Evolutionary conservation across 225 moss, liverwort and hornwort genomes (phyloP).

Genomic region (Polytrichum commune): DNA sequence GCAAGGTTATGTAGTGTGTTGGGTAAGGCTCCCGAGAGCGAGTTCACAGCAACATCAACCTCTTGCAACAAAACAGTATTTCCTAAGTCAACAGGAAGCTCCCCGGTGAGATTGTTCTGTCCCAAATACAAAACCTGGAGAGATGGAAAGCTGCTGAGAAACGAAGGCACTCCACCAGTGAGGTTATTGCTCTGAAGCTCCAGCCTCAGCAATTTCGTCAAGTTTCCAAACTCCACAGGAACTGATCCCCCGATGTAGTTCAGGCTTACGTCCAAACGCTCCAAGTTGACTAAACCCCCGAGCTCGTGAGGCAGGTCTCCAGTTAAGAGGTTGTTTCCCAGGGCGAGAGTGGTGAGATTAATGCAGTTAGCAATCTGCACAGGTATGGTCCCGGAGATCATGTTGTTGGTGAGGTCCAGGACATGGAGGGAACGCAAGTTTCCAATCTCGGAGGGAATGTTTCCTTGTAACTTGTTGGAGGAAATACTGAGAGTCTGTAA

Average conservation of each 20-base stretch:
- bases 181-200: constrained; percentile 66
- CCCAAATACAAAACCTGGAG: constrained; percentile 48
- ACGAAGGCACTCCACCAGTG: constrained; percentile 49
- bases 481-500: constrained; percentile 57
- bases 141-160: constrained; percentile 35
- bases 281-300: constrained; percentile 41
- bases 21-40: constrained; percentile 54
- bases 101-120: constrained; percentile 55
- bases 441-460: constrained; percentile 63
- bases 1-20: constrained; percentile 38
- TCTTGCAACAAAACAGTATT: constrained; percentile 39
- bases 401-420: constrained; percentile 63
- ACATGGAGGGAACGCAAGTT: constrained; percentile 33
- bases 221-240: constrained; percentile 52
- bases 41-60: constrained; percentile 52
- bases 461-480: constrained; percentile 57
- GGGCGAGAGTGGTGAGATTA: constrained; percentile 34
- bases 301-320: constrained; percentile 61
- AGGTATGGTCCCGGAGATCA: constrained; percentile 58
- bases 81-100: constrained; percentile 42
- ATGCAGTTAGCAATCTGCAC: constrained; percentile 34
- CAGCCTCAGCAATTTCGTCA: constrained; percentile 36
- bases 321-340: constrained; percentile 49
- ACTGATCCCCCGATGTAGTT: constrained; percentile 66
- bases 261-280: constrained; percentile 39